These are phyloP conservation scores for Rhodotorula sp. DNA, from an alignment of 1,284 basidiomycete species.

Conservation along the genomic window DNA sequence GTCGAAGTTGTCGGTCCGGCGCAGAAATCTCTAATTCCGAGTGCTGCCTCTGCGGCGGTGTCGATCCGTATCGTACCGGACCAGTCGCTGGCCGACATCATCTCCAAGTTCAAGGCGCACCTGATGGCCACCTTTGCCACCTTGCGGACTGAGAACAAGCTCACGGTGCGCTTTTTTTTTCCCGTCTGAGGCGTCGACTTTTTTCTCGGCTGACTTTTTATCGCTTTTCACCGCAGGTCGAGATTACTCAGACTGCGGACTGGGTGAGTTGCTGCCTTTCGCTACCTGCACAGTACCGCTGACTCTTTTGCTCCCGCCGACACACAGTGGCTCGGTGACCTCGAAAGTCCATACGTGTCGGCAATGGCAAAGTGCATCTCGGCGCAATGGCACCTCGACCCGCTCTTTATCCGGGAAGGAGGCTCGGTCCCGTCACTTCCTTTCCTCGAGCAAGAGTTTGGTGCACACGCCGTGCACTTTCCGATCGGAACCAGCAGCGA, in stretches of 20 bases:
- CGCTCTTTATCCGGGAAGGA: constrained; percentile 87
- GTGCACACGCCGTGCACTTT: constrained; percentile 70
- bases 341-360: constrained; percentile 64
- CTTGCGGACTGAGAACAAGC: constrained; percentile 66
- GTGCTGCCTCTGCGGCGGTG: constrained; percentile 67
- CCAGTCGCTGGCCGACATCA: constrained; percentile 73
- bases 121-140: constrained; percentile 62
- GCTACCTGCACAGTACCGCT: neutral
- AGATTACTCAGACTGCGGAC: constrained; percentile 78
- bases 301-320: neutral
- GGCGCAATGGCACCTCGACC: constrained; percentile 54
- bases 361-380: constrained; percentile 31
- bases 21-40: constrained; percentile 82
- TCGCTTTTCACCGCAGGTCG: constrained; percentile 56
- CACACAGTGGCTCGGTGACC: constrained; percentile 72
- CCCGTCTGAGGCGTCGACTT: neutral
- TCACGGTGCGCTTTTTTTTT: constrained; percentile 56
- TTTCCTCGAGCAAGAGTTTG: constrained; percentile 84
- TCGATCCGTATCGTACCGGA: constrained; percentile 86
- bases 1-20: constrained; percentile 40
- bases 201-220: neutral
- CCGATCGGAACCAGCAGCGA: constrained; percentile 68
- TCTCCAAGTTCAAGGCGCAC: constrained; percentile 61
- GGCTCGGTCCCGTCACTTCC: constrained; percentile 62
- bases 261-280: constrained; percentile 53